These are phyloP conservation scores for Austropuccinia psidii DNA, from an alignment of 1,284 basidiomycete species.

Conservation along the genomic window DNA sequence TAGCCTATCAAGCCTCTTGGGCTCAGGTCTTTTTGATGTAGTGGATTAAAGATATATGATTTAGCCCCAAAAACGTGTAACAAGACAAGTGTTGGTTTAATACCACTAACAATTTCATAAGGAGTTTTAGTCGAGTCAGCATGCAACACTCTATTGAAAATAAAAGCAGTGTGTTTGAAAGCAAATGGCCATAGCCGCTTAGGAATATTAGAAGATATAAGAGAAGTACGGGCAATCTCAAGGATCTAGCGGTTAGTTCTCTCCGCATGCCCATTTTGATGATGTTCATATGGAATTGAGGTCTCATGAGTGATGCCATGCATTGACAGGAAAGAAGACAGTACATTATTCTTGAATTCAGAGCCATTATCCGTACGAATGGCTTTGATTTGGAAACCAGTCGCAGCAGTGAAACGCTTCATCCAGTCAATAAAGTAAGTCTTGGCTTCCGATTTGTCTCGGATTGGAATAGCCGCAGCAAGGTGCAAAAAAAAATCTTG, in stretches of 20 bases:
- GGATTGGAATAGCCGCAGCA: neutral
- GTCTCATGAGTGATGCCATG: neutral
- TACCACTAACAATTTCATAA: too few species aligned
- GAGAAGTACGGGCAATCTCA: neutral
- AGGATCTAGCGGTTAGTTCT: neutral
- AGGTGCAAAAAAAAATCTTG: neutral
- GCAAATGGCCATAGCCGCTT: neutral
- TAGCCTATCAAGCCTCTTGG: too few species aligned
- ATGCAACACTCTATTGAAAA: neutral
- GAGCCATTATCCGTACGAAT: neutral
- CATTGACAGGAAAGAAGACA: neutral
- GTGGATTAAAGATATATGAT: too few species aligned
- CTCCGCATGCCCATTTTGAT: constrained; percentile 5
- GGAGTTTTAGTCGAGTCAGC: neutral
- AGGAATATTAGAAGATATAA: neutral
- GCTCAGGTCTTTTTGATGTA: too few species aligned
- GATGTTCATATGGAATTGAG: neutral
- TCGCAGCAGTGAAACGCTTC: neutral
- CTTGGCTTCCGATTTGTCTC: neutral
- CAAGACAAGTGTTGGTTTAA: too few species aligned
- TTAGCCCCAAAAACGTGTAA: too few species aligned
- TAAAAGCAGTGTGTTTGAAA: neutral
- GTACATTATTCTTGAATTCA: neutral
- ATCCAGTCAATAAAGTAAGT: neutral
- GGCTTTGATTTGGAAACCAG: neutral